Conservation (phyloP, 768 basidiomycete genomes). For the Macrolepiota fuliginosa region DNA sequence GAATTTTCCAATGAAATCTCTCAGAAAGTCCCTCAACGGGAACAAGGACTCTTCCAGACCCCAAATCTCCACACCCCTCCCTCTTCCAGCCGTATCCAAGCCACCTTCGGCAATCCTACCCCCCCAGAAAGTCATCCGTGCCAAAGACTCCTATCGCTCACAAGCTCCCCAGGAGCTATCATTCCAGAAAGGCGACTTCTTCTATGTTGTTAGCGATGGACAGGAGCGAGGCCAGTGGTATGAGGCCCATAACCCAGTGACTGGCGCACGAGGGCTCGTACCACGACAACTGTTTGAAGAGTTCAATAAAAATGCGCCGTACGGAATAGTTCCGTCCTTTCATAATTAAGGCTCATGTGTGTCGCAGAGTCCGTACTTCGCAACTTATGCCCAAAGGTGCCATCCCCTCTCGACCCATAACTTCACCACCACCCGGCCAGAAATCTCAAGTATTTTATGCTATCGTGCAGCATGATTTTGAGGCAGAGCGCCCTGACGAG, state of each 20-base stretch:
- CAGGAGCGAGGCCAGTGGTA: constrained; percentile 67
- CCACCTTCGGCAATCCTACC: constrained; percentile 71
- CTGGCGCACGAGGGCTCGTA: constrained; percentile 88
- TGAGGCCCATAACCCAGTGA: constrained; percentile 92
- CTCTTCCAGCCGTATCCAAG: constrained; percentile 66
- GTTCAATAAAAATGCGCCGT: constrained; percentile 75
- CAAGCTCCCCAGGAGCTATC: constrained; percentile 81
- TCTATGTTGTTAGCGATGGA: constrained; percentile 85
- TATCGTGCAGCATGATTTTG: constrained; percentile 92
- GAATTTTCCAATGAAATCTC: constrained; percentile 61
- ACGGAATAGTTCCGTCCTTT: constrained; percentile 26
- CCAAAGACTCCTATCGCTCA: constrained; percentile 63
- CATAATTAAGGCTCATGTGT: constrained; percentile 11
- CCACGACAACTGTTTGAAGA: constrained; percentile 88
- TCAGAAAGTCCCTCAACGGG: constrained; percentile 77
- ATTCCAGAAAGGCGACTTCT: constrained; percentile 95
- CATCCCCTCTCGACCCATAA: constrained; percentile 18
- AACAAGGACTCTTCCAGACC: constrained; percentile 57
- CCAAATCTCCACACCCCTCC: constrained; percentile 69
- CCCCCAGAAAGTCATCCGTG: constrained; percentile 95
- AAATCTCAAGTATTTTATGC: constrained; percentile 83
- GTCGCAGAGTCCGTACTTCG: constrained; percentile 40
- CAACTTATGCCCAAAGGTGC: constrained; percentile 27
- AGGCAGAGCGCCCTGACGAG: constrained; percentile 94
- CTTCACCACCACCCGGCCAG: constrained; percentile 22